A percentile compares a stretch with the other conserved stretches of the same genome.
These are phyloP conservation scores for Penicillium verhagenii DNA, from an alignment of 495 filamentous ascomycete species.

Conservation along the genomic window DNA sequence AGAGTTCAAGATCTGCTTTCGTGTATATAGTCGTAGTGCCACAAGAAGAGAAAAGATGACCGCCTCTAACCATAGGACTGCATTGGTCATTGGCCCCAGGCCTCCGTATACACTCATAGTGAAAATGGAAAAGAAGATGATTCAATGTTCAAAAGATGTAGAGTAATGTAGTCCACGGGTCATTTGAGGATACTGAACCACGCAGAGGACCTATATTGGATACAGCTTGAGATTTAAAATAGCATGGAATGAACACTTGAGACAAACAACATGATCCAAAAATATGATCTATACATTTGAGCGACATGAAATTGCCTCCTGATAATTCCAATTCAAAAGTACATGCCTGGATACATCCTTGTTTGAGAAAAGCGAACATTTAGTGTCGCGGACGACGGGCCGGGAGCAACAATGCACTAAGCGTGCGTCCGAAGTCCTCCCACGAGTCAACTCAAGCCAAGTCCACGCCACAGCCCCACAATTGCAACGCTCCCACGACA, in stretches of 20 bases:
- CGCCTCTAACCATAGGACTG: constrained; percentile 22
- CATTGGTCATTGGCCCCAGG: constrained; percentile 28
- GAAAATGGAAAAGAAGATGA: neutral
- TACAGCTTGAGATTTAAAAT: too few relatives aligned
- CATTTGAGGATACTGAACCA: too few relatives aligned
- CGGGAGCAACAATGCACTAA: neutral
- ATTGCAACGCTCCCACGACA: neutral
- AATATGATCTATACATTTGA: constrained; percentile 10
- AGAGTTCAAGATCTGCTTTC: constrained; percentile 21
- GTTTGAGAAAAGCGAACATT: neutral
- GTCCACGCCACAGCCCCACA: constrained; percentile 1
- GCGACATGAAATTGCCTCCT: constrained; percentile 1
- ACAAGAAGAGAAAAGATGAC: constrained; percentile 21
- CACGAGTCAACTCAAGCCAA: neutral
- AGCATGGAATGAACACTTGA: too few relatives aligned
- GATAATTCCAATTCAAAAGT: neutral
- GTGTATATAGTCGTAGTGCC: constrained; percentile 25
- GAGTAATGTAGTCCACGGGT: too few relatives aligned
- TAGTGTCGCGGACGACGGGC: neutral
- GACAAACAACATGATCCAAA: too few relatives aligned
- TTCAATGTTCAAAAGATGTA: neutral
- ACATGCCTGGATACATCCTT: neutral
- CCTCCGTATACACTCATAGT: constrained; percentile 28
- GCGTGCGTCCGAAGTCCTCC: neutral
- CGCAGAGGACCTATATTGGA: too few relatives aligned